Percentiles rank a stretch among this genome's conserved stretches.
Conservation (phyloP, 768 basidiomycete species). For the Lyophyllum decastes region DNA sequence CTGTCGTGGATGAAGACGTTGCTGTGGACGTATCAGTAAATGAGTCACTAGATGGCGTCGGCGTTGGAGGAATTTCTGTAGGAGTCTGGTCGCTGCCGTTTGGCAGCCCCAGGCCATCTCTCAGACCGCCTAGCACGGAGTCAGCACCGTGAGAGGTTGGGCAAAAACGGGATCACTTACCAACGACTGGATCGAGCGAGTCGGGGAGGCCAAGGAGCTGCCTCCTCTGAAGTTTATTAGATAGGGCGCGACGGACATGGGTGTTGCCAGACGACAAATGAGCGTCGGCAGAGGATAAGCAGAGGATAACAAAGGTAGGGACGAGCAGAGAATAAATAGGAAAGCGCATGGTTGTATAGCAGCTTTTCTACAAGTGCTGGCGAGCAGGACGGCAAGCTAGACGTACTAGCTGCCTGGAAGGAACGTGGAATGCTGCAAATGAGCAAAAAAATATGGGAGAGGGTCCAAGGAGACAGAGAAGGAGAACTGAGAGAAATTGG, state of each 20-base stretch:
- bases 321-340: conserved; percentile 30
- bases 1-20: conserved; percentile 1
- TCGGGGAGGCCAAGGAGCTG: conserved; percentile 5
- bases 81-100: background rate
- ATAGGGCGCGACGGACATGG: conserved; percentile 37
- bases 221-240: conserved; percentile 17
- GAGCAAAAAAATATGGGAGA: background rate
- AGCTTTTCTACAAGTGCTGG: conserved; percentile 8
- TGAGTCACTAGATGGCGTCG: background rate
- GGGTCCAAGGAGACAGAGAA: background rate
- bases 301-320: conserved; percentile 25
- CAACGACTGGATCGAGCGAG: background rate
- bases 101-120: background rate
- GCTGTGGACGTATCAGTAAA: background rate
- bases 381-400: conserved; percentile 13
- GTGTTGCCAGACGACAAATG: conserved; percentile 38
- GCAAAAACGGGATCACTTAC: background rate
- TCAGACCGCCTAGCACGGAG: background rate
- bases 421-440: conserved; percentile 15
- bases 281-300: conserved; percentile 28
- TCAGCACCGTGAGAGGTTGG: background rate
- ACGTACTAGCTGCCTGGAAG: conserved; percentile 15
- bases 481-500: background rate
- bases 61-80: background rate
- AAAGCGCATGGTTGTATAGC: conserved; percentile 26